Percentiles rank a stretch among this genome's conserved stretches.
Conservation (phyloP, 306 rosid species). For the Gynostemma pentaphyllum region DNA sequence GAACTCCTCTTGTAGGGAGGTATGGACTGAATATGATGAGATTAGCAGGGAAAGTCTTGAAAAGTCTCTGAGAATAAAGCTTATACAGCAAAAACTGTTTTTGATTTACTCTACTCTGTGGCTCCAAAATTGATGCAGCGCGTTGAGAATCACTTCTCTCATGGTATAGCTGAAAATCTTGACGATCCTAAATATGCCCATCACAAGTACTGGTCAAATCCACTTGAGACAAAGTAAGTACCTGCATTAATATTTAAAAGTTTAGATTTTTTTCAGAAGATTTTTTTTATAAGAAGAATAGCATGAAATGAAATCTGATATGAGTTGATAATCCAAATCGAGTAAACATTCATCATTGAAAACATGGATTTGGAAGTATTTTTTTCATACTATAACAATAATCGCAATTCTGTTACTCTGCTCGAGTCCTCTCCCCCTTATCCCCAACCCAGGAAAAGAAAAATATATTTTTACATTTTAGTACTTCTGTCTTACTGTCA, state of each 20-base stretch:
- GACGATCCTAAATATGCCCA: conserved; percentile 57
- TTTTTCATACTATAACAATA: too few species aligned
- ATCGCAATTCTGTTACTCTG: neutral
- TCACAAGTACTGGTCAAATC: conserved; percentile 81
- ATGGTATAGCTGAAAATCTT: conserved; percentile 65
- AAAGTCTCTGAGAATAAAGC: conserved; percentile 26
- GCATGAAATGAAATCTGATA: neutral
- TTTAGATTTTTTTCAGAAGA: neutral
- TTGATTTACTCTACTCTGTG: conserved; percentile 36
- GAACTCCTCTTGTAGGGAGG: conserved; percentile 32
- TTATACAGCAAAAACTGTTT: conserved; percentile 34
- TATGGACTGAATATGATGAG: conserved; percentile 44
- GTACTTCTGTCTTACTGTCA: neutral
- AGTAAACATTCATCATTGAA: neutral
- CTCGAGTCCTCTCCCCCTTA: neutral
- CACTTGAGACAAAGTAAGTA: conserved; percentile 70
- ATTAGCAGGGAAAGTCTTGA: conserved; percentile 30
- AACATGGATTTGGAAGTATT: neutral
- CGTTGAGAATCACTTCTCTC: conserved; percentile 63
- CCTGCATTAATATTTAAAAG: neutral
- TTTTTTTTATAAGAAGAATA: neutral
- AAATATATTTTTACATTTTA: neutral
- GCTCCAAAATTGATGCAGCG: conserved; percentile 60
- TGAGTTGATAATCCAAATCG: neutral
- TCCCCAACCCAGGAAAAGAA: neutral